A percentile compares a stretch with the other conserved stretches of the same genome.
Conservation (phyloP, 2,329 filamentous ascomycete species). For the Diaporthe aspalathi region DNA sequence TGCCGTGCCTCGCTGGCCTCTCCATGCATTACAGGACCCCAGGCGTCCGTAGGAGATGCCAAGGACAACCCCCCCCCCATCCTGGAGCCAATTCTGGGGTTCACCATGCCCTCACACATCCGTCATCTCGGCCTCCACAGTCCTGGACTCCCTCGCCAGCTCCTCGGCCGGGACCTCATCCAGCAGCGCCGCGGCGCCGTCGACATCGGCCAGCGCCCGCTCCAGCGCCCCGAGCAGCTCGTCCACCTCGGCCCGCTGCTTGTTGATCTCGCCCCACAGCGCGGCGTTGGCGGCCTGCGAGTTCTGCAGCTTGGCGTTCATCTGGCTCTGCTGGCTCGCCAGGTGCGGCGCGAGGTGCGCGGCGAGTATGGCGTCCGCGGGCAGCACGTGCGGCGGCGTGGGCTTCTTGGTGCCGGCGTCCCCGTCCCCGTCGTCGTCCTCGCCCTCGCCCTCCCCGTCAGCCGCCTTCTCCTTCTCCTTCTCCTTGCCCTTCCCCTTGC, state of each 20-base stretch:
- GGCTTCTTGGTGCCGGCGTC: slow-evolving; percentile 43
- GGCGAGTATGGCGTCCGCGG: slow-evolving; percentile 61
- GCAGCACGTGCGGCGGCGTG: slow-evolving; percentile 61
- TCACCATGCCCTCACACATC: slow-evolving; percentile 36
- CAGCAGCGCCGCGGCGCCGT: slow-evolving; percentile 62
- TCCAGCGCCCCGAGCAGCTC: slow-evolving; percentile 62
- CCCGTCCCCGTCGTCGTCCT: background rate
- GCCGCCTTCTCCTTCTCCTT: background rate
- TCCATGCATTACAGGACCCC: too few species aligned
- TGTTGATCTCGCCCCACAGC: slow-evolving; percentile 62
- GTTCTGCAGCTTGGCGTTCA: slow-evolving; percentile 68
- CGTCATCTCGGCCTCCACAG: slow-evolving; percentile 55
- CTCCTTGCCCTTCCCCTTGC: background rate
- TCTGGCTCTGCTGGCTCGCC: slow-evolving; percentile 63
- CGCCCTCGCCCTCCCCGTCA: background rate
- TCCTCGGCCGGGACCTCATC: slow-evolving; percentile 57
- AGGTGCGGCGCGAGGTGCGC: slow-evolving; percentile 68
- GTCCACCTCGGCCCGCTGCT: slow-evolving; percentile 67
- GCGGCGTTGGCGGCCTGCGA: slow-evolving; percentile 67
- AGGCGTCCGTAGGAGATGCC: too few species aligned
- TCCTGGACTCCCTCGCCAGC: slow-evolving; percentile 62
- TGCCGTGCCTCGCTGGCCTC: background rate
- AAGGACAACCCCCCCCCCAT: too few species aligned
- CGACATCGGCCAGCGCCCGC: slow-evolving; percentile 64
- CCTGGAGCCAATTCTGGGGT: background rate